Evolutionary conservation across 108 stramenopile genomes (phyloP).

Genomic region (Cyclostephanos invisitatus): DNA sequence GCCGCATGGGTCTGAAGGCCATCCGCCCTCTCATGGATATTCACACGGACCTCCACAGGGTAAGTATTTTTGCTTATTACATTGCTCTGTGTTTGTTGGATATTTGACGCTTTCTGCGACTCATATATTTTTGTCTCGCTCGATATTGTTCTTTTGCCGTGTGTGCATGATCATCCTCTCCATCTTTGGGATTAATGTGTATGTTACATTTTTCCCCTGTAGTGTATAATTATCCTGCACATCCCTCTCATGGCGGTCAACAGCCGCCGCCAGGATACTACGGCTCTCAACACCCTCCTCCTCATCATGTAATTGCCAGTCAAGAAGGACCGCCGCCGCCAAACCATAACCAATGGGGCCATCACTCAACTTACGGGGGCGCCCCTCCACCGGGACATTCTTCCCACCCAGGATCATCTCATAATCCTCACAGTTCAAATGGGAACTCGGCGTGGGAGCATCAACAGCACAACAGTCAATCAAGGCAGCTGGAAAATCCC

Average conservation of each 20-base stretch:
- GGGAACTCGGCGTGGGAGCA: conserved; percentile 18
- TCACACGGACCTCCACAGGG: too few species aligned
- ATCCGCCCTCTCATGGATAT: too few species aligned
- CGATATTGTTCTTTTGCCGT: too few species aligned
- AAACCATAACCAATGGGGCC: conserved; percentile 27
- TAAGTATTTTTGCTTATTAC: too few species aligned
- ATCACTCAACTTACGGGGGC: background rate
- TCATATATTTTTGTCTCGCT: too few species aligned
- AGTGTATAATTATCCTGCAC: too few species aligned
- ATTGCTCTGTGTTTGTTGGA: too few species aligned
- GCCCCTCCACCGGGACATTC: conserved; percentile 1
- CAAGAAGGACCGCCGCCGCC: conserved; percentile 14
- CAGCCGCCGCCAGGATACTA: conserved; percentile 29
- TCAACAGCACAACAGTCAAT: conserved; percentile 16
- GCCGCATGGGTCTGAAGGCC: too few species aligned
- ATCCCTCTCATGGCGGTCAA: background rate
- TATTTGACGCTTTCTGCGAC: too few species aligned
- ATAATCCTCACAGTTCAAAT: conserved; percentile 7
- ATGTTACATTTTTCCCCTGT: too few species aligned
- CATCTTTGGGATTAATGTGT: too few species aligned
- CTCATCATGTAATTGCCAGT: conserved; percentile 24
- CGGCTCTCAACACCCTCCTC: conserved; percentile 23
- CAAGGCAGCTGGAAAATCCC: conserved; percentile 5
- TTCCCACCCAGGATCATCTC: conserved; percentile 14
- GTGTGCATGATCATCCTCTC: too few species aligned